Evolutionary conservation across 257 asterid genomes (phyloP).

Genomic region (Handroanthus guayacan): DNA sequence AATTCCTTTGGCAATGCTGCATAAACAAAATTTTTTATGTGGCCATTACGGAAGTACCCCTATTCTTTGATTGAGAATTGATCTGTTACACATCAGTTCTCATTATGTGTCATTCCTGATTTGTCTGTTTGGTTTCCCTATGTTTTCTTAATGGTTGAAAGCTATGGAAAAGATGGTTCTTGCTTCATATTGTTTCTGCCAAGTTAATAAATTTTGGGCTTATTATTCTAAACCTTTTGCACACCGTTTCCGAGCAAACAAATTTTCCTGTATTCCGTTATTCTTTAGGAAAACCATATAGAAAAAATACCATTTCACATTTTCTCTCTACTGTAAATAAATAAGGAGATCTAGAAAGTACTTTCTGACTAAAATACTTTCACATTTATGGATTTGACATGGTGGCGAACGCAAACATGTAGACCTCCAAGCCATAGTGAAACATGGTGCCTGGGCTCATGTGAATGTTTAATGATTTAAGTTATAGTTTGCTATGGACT

Average conservation of each 20-base stretch:
- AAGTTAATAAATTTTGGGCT: background rate
- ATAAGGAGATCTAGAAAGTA: slow-evolving; percentile 1
- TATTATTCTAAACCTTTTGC: slow-evolving; percentile 8
- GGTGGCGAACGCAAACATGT: background rate
- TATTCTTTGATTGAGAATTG: slow-evolving; percentile 6
- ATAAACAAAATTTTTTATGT: slow-evolving; percentile 62
- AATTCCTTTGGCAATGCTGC: slow-evolving; percentile 79
- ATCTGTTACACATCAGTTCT: slow-evolving; percentile 14
- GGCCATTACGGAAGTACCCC: slow-evolving; percentile 20
- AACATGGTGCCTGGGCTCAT: background rate
- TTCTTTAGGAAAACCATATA: slow-evolving; percentile 20
- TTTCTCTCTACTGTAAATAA: slow-evolving; percentile 10
- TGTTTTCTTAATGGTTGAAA: slow-evolving; percentile 11
- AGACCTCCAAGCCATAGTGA: background rate
- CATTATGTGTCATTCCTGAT: slow-evolving; percentile 10
- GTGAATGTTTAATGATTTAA: background rate
- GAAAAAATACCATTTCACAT: slow-evolving; percentile 10
- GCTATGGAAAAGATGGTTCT: slow-evolving; percentile 4
- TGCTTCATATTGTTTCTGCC: slow-evolving; percentile 14
- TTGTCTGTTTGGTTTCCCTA: slow-evolving; percentile 7
- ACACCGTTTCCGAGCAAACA: slow-evolving; percentile 11
- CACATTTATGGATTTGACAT: background rate
- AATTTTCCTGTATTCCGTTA: slow-evolving; percentile 5
- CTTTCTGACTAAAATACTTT: slow-evolving; percentile 19
- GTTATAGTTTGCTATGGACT: background rate